Evolutionary conservation across 192 early-diverging fungal species (phyloP).

Genomic region (Podila horticola): DNA sequence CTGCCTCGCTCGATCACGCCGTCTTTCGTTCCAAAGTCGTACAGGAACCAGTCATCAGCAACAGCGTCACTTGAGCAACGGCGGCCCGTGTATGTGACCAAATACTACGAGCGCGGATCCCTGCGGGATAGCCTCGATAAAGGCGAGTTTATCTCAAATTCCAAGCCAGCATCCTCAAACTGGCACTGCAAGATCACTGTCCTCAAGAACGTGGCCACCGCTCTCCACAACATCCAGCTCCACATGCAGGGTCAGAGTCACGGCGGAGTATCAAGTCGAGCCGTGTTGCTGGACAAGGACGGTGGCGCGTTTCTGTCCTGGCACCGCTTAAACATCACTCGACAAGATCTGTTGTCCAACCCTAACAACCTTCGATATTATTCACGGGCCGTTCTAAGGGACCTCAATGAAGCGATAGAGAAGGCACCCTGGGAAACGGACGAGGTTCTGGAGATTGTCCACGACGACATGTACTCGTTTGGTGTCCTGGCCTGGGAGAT

Average conservation of each 20-base stretch:
- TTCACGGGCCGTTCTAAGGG: not conserved
- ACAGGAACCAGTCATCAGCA: not conserved
- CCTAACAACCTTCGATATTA: constrained; percentile 10
- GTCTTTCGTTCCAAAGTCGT: too few species aligned
- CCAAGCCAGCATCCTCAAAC: not conserved
- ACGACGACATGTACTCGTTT: constrained; percentile 41
- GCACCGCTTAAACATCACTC: not conserved
- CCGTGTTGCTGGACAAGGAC: constrained; percentile 14
- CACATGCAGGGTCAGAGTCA: constrained; percentile 19
- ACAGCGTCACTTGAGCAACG: not conserved
- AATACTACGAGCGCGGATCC: constrained; percentile 20
- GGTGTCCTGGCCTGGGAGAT: constrained; percentile 33
- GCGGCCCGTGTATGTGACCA: constrained; percentile 8
- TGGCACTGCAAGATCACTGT: constrained; percentile 13
- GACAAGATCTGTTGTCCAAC: not conserved
- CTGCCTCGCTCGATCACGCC: too few species aligned
- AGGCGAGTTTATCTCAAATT: not conserved
- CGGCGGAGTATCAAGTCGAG: constrained; percentile 16
- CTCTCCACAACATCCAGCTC: constrained; percentile 24
- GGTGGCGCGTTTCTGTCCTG: constrained; percentile 23
- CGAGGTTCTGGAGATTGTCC: not conserved
- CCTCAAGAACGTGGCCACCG: constrained; percentile 23
- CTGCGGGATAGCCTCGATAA: constrained; percentile 20
- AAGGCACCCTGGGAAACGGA: not conserved
- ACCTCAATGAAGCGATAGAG: not conserved